phyloP scores from a whole-genome alignment of 2,329 filamentous ascomycete species.

The Alternaria rosae region DNA sequence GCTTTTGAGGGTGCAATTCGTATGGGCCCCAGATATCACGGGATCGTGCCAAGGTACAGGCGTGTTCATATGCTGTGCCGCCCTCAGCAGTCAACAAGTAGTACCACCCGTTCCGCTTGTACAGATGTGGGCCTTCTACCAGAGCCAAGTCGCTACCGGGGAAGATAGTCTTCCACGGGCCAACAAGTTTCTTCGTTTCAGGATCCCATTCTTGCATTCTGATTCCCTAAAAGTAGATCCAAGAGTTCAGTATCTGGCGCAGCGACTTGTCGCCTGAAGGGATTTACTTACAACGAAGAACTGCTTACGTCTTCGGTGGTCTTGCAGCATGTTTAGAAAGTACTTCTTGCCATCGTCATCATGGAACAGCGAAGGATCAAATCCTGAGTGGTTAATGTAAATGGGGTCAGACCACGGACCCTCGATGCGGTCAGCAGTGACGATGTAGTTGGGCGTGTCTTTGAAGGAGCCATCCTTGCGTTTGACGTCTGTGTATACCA shows the following conservation, averaged over 20 bases:
- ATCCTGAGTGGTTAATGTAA: conserved; percentile 67
- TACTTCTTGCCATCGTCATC: conserved; percentile 48
- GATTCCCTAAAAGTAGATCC: conserved; percentile 51
- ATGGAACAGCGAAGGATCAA: conserved; percentile 60
- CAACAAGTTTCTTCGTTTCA: conserved; percentile 59
- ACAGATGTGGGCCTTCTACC: conserved; percentile 48
- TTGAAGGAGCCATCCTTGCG: conserved; percentile 72
- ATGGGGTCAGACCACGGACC: conserved; percentile 70
- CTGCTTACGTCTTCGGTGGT: conserved; percentile 42
- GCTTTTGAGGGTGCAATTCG: conserved; percentile 50
- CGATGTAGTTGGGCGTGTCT: conserved; percentile 70
- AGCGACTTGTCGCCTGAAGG: not conserved
- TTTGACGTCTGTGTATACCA: conserved; percentile 72
- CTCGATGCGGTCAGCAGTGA: conserved; percentile 58
- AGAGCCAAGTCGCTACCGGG: conserved; percentile 61
- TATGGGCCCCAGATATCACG: conserved; percentile 53
- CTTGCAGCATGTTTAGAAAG: conserved; percentile 50
- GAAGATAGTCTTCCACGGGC: conserved; percentile 62
- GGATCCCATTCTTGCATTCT: conserved; percentile 66
- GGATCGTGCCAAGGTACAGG: conserved; percentile 50
- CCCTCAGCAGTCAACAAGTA: conserved; percentile 49
- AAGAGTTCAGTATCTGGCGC: not conserved
- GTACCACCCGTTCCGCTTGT: conserved; percentile 47
- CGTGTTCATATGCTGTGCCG: conserved; percentile 52
- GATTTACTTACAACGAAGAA: conserved; percentile 54